Evolutionary conservation across 1,139 yeast genomes (phyloP).

Genomic region (Kodamaea sp.): DNA sequence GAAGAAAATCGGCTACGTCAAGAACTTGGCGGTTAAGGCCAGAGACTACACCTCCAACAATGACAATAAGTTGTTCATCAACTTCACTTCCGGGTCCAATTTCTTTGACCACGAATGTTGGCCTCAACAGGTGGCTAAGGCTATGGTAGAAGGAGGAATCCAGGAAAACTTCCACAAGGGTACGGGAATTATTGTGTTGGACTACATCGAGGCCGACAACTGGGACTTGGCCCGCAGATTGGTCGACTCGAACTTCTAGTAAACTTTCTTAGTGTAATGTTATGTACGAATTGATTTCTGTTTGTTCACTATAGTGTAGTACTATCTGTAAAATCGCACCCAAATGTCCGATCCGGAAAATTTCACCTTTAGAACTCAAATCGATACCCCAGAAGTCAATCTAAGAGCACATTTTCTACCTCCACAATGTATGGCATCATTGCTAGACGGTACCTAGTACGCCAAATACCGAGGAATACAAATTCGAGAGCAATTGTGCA

Average conservation of each 20-base stretch:
- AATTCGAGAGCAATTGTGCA: slow-evolving; percentile 1
- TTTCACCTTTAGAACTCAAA: no score
- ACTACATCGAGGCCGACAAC: slow-evolving; percentile 62
- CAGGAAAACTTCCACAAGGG: slow-evolving; percentile 54
- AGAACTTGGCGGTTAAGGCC: slow-evolving; percentile 57
- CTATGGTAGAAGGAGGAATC: slow-evolving; percentile 49
- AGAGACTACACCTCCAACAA: slow-evolving; percentile 42
- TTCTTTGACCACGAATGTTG: slow-evolving; percentile 72
- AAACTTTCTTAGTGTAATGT: no score
- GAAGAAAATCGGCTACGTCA: slow-evolving; percentile 60
- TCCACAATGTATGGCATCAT: no score
- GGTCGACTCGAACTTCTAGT: slow-evolving; percentile 55
- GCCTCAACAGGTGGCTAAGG: slow-evolving; percentile 68
- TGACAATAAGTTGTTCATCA: slow-evolving; percentile 63
- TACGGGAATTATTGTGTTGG: slow-evolving; percentile 63
- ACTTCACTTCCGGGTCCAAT: slow-evolving; percentile 76
- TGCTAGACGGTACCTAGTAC: not conserved
- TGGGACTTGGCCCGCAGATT: slow-evolving; percentile 60
- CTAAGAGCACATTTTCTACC: no score
- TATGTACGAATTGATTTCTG: no score
- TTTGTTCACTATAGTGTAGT: no score
- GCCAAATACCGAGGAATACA: not conserved
- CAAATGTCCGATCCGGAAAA: no score
- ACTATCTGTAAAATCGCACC: no score
- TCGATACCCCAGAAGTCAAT: no score